Percentiles rank a stretch among this genome's conserved stretches.
These are phyloP conservation scores for Colletotrichum nymphaeae DNA, from an alignment of 2,329 filamentous ascomycete species.

Conservation along the genomic window DNA sequence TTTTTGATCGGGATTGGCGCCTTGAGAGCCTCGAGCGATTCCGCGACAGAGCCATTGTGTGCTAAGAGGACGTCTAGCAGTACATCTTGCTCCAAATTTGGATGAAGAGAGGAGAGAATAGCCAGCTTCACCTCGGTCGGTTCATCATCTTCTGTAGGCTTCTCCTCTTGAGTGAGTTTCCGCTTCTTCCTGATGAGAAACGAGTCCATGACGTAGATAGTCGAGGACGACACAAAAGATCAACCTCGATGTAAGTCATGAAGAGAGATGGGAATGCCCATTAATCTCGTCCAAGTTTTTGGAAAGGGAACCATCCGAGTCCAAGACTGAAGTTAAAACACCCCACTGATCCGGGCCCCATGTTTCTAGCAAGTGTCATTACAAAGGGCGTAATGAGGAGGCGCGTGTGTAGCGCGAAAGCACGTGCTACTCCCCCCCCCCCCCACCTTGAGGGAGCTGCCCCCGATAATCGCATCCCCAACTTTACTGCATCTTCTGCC, in stretches of 20 bases:
- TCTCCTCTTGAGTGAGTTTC: slow-evolving; percentile 46
- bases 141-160: slow-evolving; percentile 67
- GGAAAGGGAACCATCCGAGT: neutral
- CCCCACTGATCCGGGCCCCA: neutral
- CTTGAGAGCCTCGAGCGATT: slow-evolving; percentile 69
- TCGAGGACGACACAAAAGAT: neutral
- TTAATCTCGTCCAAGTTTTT: neutral
- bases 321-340: neutral
- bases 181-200: slow-evolving; percentile 68
- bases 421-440: slow-evolving; percentile 3
- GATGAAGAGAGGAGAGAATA: slow-evolving; percentile 81
- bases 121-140: slow-evolving; percentile 92
- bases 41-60: slow-evolving; percentile 80
- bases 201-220: slow-evolving; percentile 60
- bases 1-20: slow-evolving; percentile 47
- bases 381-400: slow-evolving; percentile 3
- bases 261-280: neutral
- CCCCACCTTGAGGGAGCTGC: neutral
- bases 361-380: neutral
- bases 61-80: slow-evolving; percentile 84
- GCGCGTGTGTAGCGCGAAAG: slow-evolving; percentile 21
- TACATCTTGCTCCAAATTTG: slow-evolving; percentile 69
- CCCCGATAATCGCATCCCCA: slow-evolving; percentile 26
- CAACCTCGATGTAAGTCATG: neutral
- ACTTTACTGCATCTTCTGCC: neutral